phyloP scores from a whole-genome alignment of 1,284 basidiomycete genomes.

The Farysia itapuensis region DNA sequence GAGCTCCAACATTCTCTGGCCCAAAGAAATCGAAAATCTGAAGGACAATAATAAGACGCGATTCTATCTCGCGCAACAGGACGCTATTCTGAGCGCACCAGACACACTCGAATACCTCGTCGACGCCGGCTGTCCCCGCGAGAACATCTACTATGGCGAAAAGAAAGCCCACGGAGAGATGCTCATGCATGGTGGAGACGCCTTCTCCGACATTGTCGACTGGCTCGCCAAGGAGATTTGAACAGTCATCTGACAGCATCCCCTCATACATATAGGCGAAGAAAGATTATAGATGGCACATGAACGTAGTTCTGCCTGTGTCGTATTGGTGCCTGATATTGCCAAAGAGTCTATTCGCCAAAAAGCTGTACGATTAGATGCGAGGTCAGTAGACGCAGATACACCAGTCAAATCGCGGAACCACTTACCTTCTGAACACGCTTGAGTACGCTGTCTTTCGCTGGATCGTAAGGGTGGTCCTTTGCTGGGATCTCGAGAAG shows the following conservation, averaged over 20 bases:
- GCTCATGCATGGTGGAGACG: constrained; percentile 42
- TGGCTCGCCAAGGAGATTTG: constrained; percentile 28
- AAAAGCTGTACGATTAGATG: no score
- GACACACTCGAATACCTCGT: constrained; percentile 42
- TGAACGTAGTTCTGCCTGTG: background rate
- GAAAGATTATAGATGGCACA: background rate
- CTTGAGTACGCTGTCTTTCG: constrained; percentile 94
- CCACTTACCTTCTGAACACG: constrained; percentile 75
- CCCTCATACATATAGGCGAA: background rate
- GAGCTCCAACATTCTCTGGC: constrained; percentile 50
- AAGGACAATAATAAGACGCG: constrained; percentile 14
- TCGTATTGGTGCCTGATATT: no score
- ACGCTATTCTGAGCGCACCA: constrained; percentile 42
- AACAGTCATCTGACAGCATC: background rate
- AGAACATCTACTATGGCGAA: constrained; percentile 16
- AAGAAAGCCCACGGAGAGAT: constrained; percentile 41
- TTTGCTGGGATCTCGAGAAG: constrained; percentile 95
- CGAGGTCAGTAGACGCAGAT: no score
- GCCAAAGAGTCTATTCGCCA: no score
- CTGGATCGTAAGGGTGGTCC: constrained; percentile 72
- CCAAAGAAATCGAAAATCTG: constrained; percentile 43
- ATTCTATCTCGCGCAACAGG: constrained; percentile 47
- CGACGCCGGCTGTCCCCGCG: constrained; percentile 32
- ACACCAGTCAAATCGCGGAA: background rate
- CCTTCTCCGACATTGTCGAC: constrained; percentile 15